Evolutionary conservation across 495 filamentous ascomycete species (phyloP).

Genomic region (Penicillium paradoxum): DNA sequence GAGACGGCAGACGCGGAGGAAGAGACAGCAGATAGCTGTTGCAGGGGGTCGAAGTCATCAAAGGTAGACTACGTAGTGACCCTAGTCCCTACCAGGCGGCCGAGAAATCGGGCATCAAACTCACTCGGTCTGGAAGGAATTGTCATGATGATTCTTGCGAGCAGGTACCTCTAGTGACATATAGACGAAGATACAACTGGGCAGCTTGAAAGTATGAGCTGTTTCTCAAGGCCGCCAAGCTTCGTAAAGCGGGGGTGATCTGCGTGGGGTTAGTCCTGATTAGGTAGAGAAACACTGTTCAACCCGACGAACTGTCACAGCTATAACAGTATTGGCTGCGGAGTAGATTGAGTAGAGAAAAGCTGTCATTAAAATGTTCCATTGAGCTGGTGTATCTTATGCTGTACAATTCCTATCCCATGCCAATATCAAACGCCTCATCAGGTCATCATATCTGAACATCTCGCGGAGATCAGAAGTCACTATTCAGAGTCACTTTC

Average conservation of each 20-base stretch:
- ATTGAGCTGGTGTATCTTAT: slow-evolving; percentile 10
- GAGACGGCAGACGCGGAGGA: background rate
- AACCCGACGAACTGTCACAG: no score
- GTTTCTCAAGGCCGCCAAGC: no score
- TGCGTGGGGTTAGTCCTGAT: no score
- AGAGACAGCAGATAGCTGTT: no score
- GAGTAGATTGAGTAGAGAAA: background rate
- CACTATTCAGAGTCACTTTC: slow-evolving; percentile 49
- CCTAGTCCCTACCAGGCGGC: slow-evolving; percentile 7
- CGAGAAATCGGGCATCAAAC: slow-evolving; percentile 10
- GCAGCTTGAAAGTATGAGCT: no score
- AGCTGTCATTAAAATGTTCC: slow-evolving; percentile 5
- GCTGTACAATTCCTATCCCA: slow-evolving; percentile 6
- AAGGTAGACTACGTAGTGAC: slow-evolving; percentile 7
- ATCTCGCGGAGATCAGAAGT: background rate
- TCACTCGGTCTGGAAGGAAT: background rate
- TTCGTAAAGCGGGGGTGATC: no score
- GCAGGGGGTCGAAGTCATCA: no score
- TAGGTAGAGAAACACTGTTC: no score
- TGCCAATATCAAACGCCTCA: slow-evolving; percentile 27
- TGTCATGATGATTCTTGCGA: slow-evolving; percentile 12
- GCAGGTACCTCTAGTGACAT: slow-evolving; percentile 12
- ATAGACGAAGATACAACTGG: no score
- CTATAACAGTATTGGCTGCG: no score
- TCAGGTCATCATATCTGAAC: slow-evolving; percentile 21